Conservation (phyloP, 495 filamentous ascomycete species). For the Hypoxylon fuscum region DNA sequence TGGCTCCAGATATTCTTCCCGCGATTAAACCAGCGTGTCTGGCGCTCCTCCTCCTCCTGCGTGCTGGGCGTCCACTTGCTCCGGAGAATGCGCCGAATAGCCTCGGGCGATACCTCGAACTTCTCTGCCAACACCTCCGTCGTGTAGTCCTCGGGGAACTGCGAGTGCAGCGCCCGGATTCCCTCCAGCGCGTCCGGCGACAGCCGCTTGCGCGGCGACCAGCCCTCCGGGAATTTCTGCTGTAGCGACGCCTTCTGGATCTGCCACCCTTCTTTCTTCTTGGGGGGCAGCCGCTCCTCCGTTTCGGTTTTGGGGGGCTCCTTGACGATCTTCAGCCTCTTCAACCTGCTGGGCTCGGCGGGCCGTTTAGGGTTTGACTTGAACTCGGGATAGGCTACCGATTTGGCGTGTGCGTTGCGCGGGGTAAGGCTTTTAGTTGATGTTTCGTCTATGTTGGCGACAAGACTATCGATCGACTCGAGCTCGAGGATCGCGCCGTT, state of each 20-base stretch:
- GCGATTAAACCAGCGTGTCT: constrained; percentile 78
- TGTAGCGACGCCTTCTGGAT: constrained; percentile 73
- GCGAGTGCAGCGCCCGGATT: constrained; percentile 78
- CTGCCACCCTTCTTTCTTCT: constrained; percentile 66
- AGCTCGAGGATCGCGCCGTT: constrained; percentile 43
- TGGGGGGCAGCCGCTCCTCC: background rate
- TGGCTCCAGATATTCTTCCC: constrained; percentile 80
- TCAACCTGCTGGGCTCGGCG: constrained; percentile 23
- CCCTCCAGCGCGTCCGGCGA: constrained; percentile 91
- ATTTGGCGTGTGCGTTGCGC: background rate
- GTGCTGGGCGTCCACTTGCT: constrained; percentile 79
- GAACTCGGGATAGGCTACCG: background rate
- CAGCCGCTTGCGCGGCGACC: constrained; percentile 83
- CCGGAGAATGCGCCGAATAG: constrained; percentile 84
- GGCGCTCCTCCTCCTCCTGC: constrained; percentile 67
- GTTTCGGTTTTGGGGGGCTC: background rate
- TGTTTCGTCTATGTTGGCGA: constrained; percentile 12
- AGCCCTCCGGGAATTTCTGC: constrained; percentile 79
- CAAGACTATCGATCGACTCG: constrained; percentile 44
- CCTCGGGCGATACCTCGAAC: constrained; percentile 87
- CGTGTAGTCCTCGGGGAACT: constrained; percentile 78
- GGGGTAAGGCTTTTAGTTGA: background rate
- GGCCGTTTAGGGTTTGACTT: constrained; percentile 1
- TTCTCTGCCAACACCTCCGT: constrained; percentile 76
- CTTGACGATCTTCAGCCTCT: constrained; percentile 34